Evolutionary conservation across 495 filamentous ascomycete genomes (phyloP), one percentile per base, ranked within the genome.

Genomic region (Pyrenula aspistea): DNA sequence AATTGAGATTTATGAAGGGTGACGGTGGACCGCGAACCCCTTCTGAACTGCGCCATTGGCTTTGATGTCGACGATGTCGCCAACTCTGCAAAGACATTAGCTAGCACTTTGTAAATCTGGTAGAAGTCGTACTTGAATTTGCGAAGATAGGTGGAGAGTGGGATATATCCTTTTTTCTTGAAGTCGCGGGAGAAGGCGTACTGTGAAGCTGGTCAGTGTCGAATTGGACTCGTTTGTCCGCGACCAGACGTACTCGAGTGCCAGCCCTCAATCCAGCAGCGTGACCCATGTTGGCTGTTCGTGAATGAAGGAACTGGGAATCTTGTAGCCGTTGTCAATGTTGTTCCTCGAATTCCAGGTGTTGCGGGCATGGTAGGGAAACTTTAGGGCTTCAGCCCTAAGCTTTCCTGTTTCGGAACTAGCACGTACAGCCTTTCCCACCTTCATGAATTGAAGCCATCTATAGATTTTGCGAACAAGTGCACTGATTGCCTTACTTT

Each of bases 41-140:
- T 96, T 95, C 80, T 96, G 91, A 58, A 96, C 91, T 68, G 91
- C 91, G 82, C 90, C 91, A 78, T 96, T 96, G 66, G 86, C 87
- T 77, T 91, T 91, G 72, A 96, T 85, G 69, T 96, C 91, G 66
- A 96, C 91, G 66, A 96, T 95, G 64, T 96, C 91, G 71, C 91
- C 93, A 70, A 98, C 93, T 74, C 89, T 95, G 64, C 64, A 68
- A 59, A 66, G 56, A 56, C 61, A 62, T 67, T 57, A 68, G 61
- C 64, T 25, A 22, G 53, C 53, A 57, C n/a, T 62, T 57, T 58
- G 55, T 59, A 56, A 12, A 53, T 42, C n/a, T 51, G 8, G 52
- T 61, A 48, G 36, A 62, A 56, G 59, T 58, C 77, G 61, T 83
- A 91, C 85, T 84, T 88, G 84, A 93, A 96, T 71, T 86, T 82